Base-by-base conservation (phyloP, 169 alveolate species). In the Cryptosporidium tyzzeri region DNA sequence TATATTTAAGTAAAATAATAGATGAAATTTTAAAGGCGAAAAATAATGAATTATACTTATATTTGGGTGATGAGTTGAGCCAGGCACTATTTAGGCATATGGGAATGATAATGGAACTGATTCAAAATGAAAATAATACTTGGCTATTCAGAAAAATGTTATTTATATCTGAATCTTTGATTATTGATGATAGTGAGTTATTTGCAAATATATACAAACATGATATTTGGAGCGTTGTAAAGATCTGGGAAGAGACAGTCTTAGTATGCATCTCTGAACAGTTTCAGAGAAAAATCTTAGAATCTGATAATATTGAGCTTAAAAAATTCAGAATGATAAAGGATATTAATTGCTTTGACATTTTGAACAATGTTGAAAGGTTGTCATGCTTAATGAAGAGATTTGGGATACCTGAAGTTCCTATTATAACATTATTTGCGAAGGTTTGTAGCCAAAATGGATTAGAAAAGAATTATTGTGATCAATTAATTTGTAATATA, bases 401-500 rank as follows among this genome's bases (percentile, higher is more conserved):
- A 44, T 80, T 80, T 59, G 89, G 89, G 14, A 80, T 80, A 62
- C 89, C 89, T 0, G 89, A 80, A 45, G 23, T 80, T 33, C 75
- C 89, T 3, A 80, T 80, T 31, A 80, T 80, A 41, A 80, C 89
- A 37, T 33, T 80, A 16, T 80, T 80, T 44, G 65, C 89, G 18
- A 80, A 80, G 21, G 59, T 80, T 45, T 80, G 89, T 35, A 65
- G 80, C 16, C 75, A 80, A 29, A 62, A 80, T 65, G 75, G 75
- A 37, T 80, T 80, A 50, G 89, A 80, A 65, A 80, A 62, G 51
- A 59, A 44, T 26, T 80, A 80, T 29, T 80, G 89, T 62, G 89
- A 80, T 33, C 35, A 65, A 55, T 65, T 80, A 59, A 41, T 80
- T 18, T 12, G 26, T 39, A 80, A 65, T 4, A 23, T 80, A 62